Conservation (phyloP, 768 basidiomycete species). For the Pisolithus albus region DNA sequence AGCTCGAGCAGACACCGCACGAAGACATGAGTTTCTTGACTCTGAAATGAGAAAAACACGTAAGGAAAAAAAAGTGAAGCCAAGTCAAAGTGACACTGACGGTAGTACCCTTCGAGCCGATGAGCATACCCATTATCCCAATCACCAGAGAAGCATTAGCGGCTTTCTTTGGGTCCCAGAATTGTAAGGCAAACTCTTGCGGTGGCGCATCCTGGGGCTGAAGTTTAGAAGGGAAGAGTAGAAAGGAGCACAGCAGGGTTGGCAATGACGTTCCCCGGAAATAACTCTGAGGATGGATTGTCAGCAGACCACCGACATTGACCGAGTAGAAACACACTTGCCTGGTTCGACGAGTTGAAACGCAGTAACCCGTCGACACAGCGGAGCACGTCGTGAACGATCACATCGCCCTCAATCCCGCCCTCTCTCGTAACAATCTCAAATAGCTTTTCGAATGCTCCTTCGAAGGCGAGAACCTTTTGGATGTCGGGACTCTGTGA, state of each 20-base stretch:
- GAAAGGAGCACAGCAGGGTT: constrained; percentile 56
- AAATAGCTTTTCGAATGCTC: constrained; percentile 94
- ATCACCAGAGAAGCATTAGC: constrained; percentile 74
- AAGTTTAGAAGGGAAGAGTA: constrained; percentile 63
- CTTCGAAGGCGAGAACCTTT: constrained; percentile 94
- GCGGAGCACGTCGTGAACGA: constrained; percentile 77
- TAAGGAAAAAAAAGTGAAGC: constrained; percentile 1
- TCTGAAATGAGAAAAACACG: constrained; percentile 34
- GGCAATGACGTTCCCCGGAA: constrained; percentile 85
- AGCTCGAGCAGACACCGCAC: constrained; percentile 81
- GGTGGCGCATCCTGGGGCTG: constrained; percentile 54
- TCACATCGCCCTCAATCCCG: constrained; percentile 85
- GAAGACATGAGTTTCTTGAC: constrained; percentile 50
- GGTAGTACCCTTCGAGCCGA: constrained; percentile 60
- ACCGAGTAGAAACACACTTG: constrained; percentile 25
- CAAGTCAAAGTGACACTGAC: constrained; percentile 34
- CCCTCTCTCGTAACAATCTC: constrained; percentile 82
- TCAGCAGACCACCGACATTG: constrained; percentile 8
- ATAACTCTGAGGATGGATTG: constrained; percentile 62
- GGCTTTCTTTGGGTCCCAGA: constrained; percentile 93
- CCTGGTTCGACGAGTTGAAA: constrained; percentile 94
- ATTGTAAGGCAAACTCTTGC: constrained; percentile 90
- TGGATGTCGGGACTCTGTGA: constrained; percentile 90
- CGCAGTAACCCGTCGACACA: constrained; percentile 84
- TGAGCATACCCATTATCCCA: constrained; percentile 79